Evolutionary conservation across 2,329 filamentous ascomycete genomes (phyloP).

Genomic region (Pseudopithomyces maydicus): DNA sequence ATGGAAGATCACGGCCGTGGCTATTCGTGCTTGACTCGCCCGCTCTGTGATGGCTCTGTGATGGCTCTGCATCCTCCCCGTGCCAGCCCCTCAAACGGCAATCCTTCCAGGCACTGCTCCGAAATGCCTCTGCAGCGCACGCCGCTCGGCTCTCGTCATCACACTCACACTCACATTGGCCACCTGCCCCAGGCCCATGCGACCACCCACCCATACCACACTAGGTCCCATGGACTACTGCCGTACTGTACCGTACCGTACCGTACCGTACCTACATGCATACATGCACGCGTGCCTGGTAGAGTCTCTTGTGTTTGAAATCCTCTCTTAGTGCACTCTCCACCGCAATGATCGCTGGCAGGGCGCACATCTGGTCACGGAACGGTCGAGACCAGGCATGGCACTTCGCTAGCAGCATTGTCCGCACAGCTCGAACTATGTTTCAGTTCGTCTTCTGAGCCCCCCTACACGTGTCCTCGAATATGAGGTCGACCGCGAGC

Average conservation of each 20-base stretch:
- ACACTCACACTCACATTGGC: background rate
- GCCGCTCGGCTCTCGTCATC: constrained; percentile 3
- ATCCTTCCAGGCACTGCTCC: background rate
- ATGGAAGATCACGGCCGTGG: constrained; percentile 8
- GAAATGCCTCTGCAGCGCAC: background rate
- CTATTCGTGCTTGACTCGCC: constrained; percentile 11
- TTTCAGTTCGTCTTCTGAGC: background rate
- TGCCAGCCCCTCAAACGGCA: background rate
- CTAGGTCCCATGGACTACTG: too few relatives aligned
- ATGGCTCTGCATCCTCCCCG: background rate
- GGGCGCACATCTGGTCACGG: constrained; percentile 3
- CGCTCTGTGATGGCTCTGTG: background rate
- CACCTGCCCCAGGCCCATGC: background rate
- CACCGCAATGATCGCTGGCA: constrained; percentile 5
- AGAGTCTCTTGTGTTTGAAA: background rate
- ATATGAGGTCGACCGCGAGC: background rate
- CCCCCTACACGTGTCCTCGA: constrained; percentile 2
- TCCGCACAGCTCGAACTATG: background rate
- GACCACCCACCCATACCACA: background rate
- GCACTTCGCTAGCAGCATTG: background rate
- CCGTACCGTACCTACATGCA: background rate
- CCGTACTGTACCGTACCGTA: too few relatives aligned
- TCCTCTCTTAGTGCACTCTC: background rate
- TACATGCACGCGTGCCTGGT: background rate
- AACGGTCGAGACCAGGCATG: background rate